Base-by-base conservation (phyloP, 129 eudicot species). In the Escallonia rubra region DNA sequence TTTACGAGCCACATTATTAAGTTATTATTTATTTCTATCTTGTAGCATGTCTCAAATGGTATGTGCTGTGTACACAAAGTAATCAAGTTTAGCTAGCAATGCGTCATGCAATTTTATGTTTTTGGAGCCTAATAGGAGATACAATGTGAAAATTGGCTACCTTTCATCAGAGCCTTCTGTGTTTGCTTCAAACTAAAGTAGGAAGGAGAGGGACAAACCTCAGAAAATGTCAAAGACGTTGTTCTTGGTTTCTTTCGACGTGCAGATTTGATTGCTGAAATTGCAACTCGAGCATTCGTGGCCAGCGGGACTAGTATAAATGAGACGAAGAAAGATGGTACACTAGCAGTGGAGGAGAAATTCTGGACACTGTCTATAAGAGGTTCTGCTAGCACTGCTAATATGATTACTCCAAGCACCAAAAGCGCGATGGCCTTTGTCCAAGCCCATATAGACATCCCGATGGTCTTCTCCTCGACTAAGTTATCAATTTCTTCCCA, bases 141-240 rank as follows among this genome's bases (percentile, higher is more conserved):
- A 23, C 34, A 23, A 23, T 23, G 34, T 23, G 34, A 23, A 23
- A 23, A 23, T 23, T 23, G 34, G 34, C 34, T 23, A 23, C 34
- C 34, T 23, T 23, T 23, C 34, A 23, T 23, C 34, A 1, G 34
- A 23, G 34, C 59, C 42, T 47, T 5, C 72, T 8, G 49, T 14
- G 40, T 48, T 13, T 49, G 41, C 44, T 59, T 23, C 57, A 40
- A 59, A 3, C 65, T 44, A 66, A 7, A 51, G 13, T 23, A 62
- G 41, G 23, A 65, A 72, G 12, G 57, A 74, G 59, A 46, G 46
- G 40, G 64, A 79, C 71, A 6, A 50, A 85, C 96, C 96, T 88
- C 96, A 1, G 96, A 88, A 72, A 88, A 85, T 58, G 96, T 82
- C 79, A 88, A 70, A 9, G 96, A 88, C 47, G 80, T 80, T 10